A percentile compares a stretch with the other conserved stretches of the same genome.
phyloP scores from a whole-genome alignment of 108 stramenopile genomes.

The Skeletonema tropicum region DNA sequence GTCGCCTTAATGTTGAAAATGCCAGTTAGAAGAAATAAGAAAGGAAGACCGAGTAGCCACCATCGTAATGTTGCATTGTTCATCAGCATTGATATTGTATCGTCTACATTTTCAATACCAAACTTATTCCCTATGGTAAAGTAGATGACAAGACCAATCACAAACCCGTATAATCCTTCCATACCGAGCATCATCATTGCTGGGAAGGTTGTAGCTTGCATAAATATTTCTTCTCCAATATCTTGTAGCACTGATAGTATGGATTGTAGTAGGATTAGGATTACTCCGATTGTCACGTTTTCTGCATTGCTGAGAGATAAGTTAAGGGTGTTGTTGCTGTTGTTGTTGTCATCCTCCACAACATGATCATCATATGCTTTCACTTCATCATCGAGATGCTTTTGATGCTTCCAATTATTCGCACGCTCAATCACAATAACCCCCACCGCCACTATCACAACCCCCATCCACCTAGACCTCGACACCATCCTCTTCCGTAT shows the following conservation, averaged over 20 bases:
- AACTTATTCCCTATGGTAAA: conserved; percentile 10
- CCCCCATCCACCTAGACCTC: too few relatives aligned
- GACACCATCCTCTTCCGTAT: too few relatives aligned
- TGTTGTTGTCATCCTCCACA: too few relatives aligned
- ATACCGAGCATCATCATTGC: conserved; percentile 46
- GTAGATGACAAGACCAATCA: conserved; percentile 38
- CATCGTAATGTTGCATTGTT: conserved; percentile 1
- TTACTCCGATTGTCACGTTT: conserved; percentile 38
- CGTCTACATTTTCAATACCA: conserved; percentile 12
- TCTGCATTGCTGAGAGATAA: too few relatives aligned
- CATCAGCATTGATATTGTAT: conserved; percentile 3
- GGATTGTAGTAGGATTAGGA: conserved; percentile 41
- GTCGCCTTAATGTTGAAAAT: conserved; percentile 54
- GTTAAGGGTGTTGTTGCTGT: too few relatives aligned
- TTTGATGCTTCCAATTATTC: too few relatives aligned
- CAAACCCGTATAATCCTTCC: conserved; percentile 49
- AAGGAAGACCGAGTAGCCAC: conserved; percentile 9
- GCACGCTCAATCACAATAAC: too few relatives aligned
- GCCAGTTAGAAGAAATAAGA: conserved; percentile 42
- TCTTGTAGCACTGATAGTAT: conserved; percentile 49
- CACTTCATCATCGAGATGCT: too few relatives aligned
- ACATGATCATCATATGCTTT: too few relatives aligned
- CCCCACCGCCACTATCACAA: too few relatives aligned
- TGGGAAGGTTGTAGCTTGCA: conserved; percentile 55
- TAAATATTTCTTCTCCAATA: conserved; percentile 51